Base-by-base conservation (phyloP, 1,284 basidiomycete genomes). In the Sanguinoderma infundibulare region DNA sequence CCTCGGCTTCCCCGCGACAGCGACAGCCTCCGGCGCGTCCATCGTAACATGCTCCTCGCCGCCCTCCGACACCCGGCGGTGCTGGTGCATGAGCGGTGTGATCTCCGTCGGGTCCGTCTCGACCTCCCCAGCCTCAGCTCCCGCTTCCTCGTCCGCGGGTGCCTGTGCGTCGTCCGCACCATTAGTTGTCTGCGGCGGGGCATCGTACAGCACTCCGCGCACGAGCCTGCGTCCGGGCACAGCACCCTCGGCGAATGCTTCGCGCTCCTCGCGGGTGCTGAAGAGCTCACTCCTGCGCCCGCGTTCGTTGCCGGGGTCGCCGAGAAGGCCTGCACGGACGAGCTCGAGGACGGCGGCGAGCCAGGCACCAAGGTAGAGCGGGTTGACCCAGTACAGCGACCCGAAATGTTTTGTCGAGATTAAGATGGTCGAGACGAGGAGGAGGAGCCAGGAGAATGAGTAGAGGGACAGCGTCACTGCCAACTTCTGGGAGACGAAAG, bases 401-500 rank as follows among this genome's bases (percentile, higher is more conserved):
- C 85, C 87, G 17, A 89, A 68, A 7, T 79, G 69, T 2, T 74
- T 67, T 5, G 76, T 76, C 20, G 77, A 78, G 30, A 85, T 75
- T 1, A 77, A 70, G 24, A 83, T 65, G 0, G 85, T 86, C 2
- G 81, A 76, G 32, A 79, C 63, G 12, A 88, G 73, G 26, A 89
- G 82, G 0, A 87, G 72, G 17, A 84, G 54, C 84, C 87, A 89
- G 10, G 84, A 83, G 55, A 89, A 74, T 22, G 80, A 66, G 67
- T 87, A 87, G 3, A 69, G 62, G 17, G 69, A 66, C 3, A 69
- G 60, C 12, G 56, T 57, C 22, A 67, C 55, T 5, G 66, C 55
- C 42, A 70, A 63, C 52, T 74, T 75, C 55, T 78, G 76, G 22
- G 71, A 73, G 9, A 62, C 63, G 6, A 72, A 62, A 0, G 74